Base-by-base conservation (phyloP, 352 stramenopile genomes). In the Globisporangium cystogenes region DNA sequence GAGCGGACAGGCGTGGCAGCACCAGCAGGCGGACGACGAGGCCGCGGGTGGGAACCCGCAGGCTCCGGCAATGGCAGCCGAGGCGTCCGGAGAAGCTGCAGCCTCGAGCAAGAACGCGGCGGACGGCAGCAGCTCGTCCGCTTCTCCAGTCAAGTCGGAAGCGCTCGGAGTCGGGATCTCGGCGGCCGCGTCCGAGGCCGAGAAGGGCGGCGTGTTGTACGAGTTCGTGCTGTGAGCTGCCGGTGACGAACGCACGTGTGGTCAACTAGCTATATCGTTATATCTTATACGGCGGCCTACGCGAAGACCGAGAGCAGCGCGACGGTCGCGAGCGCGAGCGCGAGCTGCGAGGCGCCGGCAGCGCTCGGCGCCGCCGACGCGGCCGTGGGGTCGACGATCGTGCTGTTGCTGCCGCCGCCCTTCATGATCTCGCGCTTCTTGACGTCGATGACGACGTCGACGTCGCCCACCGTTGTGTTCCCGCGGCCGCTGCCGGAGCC, bases 201-300 rank as follows among this genome's bases (percentile, higher is more conserved):
- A 72, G 27, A 53, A 49, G 36, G 57, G 72, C 35, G 57, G 56
- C 33, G 64, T 88, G 62, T 59, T 88, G 29, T 88, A 85, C 55
- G 77, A 88, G 60, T 83, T 82, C 64, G 74, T 84, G 41, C 57
- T 86, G 61, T 88, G 44, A 50, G 26, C 4, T 23, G 37, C 15
- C 18, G 36, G 12, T 21, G 18, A 41, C 15, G 15, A n/a, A 41
- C 4, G 15, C 37, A 12, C 5, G 37, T 43, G 20, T 11, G 18
- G 37, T 43, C 23, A 43, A 43, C 23, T 36, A 39, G 44, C 27
- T 50, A 50, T 37, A 53, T 33, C 27, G 29, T 39, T 40, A 39
- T 39, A 45, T 53, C 48, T 45, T 53, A 43, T n/a, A n/a, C 7
- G 12, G 4, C 15, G 15, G 8, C 20, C 33, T 47, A 58, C 33